Conservation (phyloP, 495 filamentous ascomycete species). For the Penicillium bialowiezense region DNA sequence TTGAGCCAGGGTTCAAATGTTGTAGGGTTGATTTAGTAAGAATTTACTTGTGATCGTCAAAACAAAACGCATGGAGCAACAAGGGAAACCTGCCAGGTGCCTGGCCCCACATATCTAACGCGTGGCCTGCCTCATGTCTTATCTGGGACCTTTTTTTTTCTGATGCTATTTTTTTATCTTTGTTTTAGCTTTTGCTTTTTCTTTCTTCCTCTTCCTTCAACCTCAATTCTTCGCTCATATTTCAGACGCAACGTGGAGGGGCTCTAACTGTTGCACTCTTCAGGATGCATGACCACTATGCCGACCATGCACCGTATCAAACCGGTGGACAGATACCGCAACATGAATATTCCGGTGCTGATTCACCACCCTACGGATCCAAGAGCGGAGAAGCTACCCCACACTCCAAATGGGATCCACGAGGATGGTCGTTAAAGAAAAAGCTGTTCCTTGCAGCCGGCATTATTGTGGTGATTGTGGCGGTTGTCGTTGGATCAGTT, state of each 20-base stretch:
- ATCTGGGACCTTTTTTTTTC: background rate
- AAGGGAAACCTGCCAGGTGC: background rate
- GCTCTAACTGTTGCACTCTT: background rate
- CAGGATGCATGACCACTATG: slow-evolving; percentile 1
- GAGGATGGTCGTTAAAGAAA: slow-evolving; percentile 21
- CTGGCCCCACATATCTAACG: slow-evolving; percentile 6
- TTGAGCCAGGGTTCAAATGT: too few relatives aligned
- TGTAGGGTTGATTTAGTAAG: too few relatives aligned
- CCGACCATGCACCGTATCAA: background rate
- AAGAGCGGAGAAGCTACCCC: background rate
- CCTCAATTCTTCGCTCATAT: background rate
- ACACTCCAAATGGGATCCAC: slow-evolving; percentile 13
- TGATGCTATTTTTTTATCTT: background rate
- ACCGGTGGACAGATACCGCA: background rate
- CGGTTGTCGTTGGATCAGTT: slow-evolving; percentile 45
- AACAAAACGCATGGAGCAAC: too few relatives aligned
- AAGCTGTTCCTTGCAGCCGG: slow-evolving; percentile 19
- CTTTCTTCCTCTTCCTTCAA: background rate
- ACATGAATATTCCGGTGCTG: background rate
- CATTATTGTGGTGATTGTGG: slow-evolving; percentile 40
- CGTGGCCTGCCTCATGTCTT: slow-evolving; percentile 2
- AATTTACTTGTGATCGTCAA: too few relatives aligned
- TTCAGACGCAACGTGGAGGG: background rate
- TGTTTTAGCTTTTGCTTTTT: background rate
- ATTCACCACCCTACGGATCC: background rate